Evolutionary conservation across 2,329 filamentous ascomycete genomes (phyloP), one percentile per base, ranked within the genome.

Genomic region (Ophiocordyceps australis): DNA sequence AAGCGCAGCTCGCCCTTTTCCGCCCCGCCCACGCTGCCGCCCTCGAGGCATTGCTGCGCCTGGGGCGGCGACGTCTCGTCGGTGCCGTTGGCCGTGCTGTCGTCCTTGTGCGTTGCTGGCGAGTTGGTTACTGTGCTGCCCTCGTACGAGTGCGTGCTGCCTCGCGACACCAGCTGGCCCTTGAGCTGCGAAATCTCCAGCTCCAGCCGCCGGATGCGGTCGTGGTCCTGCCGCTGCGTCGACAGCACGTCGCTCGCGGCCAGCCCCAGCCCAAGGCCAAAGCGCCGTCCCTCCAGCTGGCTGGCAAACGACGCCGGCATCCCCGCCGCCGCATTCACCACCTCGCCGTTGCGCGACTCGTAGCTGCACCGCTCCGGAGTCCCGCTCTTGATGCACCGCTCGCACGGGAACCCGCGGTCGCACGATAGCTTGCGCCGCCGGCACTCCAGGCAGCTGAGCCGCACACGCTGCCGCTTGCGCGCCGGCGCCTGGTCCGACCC

Each of bases 371-470:
- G 56, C 26, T 69, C 65, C 13, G 65, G 58, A 16, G 65, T 71
- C 37, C 64, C 65, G 32, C 64, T 69, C 47, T 69, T 70, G 44
- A 70, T 56, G 44, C 66, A 72, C 24, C 66, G 60, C 43, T 69
- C 64, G 39, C 66, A 72, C 14, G 66, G 66, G 36, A 69, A 57
- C 40, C 66, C 65, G 32, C 66, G 55, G 44, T 70, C 67, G 42
- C 66, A 72, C 15, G 65, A 70, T 20, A 71, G 52, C 49, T 72
- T 72, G 28, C 66, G 55, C 28, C 65, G 57, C 22, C 66, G 62
- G 36, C 66, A 72, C 37, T 70, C 65, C 22, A 71, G 55, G 34
- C 66, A 72, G 24, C 63, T 68, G 22, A 72, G 54, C 11, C 66
- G 54, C 23, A 71, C 61, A 20, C 66, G 56, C 49, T 71, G 66